Evolutionary conservation across 2,329 filamentous ascomycete genomes (phyloP).

Genomic region (Nemania sp.): DNA sequence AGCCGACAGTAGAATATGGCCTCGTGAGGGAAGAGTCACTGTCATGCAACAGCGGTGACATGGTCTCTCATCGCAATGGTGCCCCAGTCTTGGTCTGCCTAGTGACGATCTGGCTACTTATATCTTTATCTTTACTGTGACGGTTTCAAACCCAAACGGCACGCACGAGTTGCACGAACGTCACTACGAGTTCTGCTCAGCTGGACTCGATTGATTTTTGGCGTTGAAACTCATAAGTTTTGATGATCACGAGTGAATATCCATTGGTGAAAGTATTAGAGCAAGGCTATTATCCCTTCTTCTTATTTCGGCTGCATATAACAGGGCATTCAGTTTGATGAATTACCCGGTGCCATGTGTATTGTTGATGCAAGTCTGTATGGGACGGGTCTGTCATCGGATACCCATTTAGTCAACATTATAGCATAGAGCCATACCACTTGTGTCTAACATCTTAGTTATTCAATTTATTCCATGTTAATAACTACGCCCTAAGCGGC

Average conservation of each 20-base stretch:
- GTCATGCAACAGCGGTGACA: conserved; percentile 8
- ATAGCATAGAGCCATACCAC: no score
- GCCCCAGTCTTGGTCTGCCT: conserved; percentile 10
- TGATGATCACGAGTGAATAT: conserved; percentile 1
- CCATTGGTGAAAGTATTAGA: conserved; percentile 5
- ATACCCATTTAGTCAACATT: no score
- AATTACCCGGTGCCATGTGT: not conserved
- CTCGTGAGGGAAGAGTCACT: conserved; percentile 2
- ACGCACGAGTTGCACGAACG: not conserved
- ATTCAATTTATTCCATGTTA: no score
- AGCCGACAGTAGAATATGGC: conserved; percentile 13
- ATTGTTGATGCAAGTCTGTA: not conserved
- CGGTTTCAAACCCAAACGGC: not conserved
- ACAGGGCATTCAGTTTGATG: not conserved
- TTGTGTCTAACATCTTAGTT: no score
- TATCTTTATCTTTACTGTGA: conserved; percentile 21
- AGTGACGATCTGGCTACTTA: conserved; percentile 7
- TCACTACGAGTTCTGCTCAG: not conserved
- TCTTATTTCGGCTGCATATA: not conserved
- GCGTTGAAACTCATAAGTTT: conserved; percentile 2
- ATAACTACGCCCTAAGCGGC: no score
- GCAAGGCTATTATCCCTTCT: not conserved
- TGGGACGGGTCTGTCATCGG: no score
- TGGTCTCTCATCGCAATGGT: conserved; percentile 11
- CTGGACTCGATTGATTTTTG: conserved; percentile 3